These are phyloP conservation scores for Ogataea thermomethanolica DNA, from an alignment of 805 yeast genomes.

Conservation along the genomic window DNA sequence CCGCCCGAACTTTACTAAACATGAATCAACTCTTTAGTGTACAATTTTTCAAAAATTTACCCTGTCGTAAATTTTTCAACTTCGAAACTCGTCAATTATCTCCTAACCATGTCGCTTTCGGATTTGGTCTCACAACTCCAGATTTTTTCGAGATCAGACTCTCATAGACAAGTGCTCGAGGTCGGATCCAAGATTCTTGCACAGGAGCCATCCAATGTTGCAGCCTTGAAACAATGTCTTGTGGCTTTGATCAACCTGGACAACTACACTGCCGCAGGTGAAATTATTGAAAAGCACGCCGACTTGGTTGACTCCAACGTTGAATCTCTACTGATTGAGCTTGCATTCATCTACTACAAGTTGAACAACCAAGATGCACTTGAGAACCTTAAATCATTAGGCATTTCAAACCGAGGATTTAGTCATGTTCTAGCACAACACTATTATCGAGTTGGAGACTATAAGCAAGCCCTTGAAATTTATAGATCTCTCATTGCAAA, in stretches of 20 bases:
- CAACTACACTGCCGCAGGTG: conserved; percentile 46
- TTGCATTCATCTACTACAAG: conserved; percentile 59
- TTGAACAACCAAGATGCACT: conserved; percentile 33
- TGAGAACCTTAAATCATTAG: conserved; percentile 17
- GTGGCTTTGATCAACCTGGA: conserved; percentile 61
- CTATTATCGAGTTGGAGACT: conserved; percentile 45
- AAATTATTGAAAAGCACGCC: conserved; percentile 35
- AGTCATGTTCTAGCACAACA: conserved; percentile 52
- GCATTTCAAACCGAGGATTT: conserved; percentile 35
- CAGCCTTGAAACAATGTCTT: conserved; percentile 41
- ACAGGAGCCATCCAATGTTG: conserved; percentile 26
- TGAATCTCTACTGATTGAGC: conserved; percentile 44
- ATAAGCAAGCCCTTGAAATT: conserved; percentile 41
- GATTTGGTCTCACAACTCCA: conserved; percentile 35
- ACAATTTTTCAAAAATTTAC: conserved; percentile 6
- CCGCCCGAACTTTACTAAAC: neutral
- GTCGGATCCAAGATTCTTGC: conserved; percentile 29
- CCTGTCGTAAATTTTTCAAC: conserved; percentile 10
- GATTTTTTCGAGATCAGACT: conserved; percentile 35
- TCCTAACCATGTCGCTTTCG: conserved; percentile 22
- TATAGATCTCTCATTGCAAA: conserved; percentile 40
- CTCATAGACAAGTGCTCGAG: conserved; percentile 34
- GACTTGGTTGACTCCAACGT: conserved; percentile 15
- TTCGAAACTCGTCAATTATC: conserved; percentile 3
- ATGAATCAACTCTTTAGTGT: neutral